Percentiles rank a stretch among this genome's conserved stretches.
phyloP scores from a whole-genome alignment of 192 early-diverging fungal species.

The Coemansia sp. region DNA sequence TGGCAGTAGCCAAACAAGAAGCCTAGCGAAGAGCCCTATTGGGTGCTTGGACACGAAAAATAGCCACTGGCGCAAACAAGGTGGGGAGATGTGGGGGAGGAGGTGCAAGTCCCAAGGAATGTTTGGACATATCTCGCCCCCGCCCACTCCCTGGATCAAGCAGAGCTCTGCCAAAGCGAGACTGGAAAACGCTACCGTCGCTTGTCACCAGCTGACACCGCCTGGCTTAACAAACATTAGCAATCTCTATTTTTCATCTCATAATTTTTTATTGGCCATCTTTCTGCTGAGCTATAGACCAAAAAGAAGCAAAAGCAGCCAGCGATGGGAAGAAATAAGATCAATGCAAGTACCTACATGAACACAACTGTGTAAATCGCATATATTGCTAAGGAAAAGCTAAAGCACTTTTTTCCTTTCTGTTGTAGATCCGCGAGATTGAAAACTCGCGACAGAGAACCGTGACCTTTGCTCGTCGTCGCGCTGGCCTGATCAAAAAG shows the following conservation, averaged over 20 bases:
- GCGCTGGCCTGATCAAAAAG: constrained; percentile 56
- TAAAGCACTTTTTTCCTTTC: background rate
- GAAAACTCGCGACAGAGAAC: constrained; percentile 53
- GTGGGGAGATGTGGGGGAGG: background rate
- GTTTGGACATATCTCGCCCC: constrained; percentile 1
- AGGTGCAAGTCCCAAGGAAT: background rate
- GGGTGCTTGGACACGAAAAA: background rate
- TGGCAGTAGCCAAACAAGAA: background rate
- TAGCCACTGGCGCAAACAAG: background rate
- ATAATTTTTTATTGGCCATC: background rate
- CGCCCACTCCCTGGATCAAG: background rate
- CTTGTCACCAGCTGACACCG: background rate
- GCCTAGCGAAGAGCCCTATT: background rate
- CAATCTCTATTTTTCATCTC: background rate
- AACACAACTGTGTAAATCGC: background rate
- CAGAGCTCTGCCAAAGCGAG: background rate
- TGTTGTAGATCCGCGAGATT: constrained; percentile 44
- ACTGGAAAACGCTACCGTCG: background rate
- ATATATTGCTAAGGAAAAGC: background rate
- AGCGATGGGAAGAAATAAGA: constrained; percentile 55
- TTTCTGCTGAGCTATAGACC: background rate
- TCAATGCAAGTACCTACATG: constrained; percentile 31
- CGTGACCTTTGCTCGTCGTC: constrained; percentile 54
- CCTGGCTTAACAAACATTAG: background rate
- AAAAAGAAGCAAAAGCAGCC: background rate